phyloP scores from a whole-genome alignment of 208 protist genomes.

The Crithidia fasciculata region DNA sequence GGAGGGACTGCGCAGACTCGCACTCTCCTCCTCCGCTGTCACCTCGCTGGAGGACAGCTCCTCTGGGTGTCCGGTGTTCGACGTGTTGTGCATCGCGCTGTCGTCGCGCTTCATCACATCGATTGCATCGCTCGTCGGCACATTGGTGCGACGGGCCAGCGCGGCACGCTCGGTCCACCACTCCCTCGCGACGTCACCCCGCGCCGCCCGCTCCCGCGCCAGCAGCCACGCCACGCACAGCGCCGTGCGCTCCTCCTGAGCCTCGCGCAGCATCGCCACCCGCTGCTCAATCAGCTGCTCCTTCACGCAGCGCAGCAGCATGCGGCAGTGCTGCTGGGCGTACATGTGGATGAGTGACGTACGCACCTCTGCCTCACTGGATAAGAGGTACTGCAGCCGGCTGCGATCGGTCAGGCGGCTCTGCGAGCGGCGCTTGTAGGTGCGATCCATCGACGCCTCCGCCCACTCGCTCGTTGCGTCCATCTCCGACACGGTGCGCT shows the following conservation, averaged over 20 bases:
- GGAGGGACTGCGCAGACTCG: slow-evolving; percentile 7
- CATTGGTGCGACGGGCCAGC: slow-evolving; percentile 9
- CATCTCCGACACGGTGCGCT: slow-evolving; percentile 45
- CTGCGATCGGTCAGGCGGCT: slow-evolving; percentile 19
- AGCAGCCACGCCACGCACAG: slow-evolving; percentile 27
- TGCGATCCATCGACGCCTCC: slow-evolving; percentile 41
- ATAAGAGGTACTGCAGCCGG: slow-evolving; percentile 42
- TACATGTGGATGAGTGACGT: slow-evolving; percentile 31
- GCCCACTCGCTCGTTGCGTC: slow-evolving; percentile 59
- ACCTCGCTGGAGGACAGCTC: slow-evolving; percentile 27
- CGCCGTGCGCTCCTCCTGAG: slow-evolving; percentile 35
- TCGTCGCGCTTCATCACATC: slow-evolving; percentile 21
- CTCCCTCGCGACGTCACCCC: slow-evolving; percentile 15
- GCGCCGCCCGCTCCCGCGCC: slow-evolving; percentile 15
- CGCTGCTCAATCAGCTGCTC: slow-evolving; percentile 51
- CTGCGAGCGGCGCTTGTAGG: slow-evolving; percentile 8
- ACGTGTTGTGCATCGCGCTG: slow-evolving; percentile 19
- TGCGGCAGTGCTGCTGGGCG: slow-evolving; percentile 16
- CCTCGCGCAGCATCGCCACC: slow-evolving; percentile 35
- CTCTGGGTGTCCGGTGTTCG: slow-evolving; percentile 16
- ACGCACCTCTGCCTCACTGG: slow-evolving; percentile 49
- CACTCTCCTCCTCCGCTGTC: slow-evolving; percentile 18
- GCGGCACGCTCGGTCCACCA: slow-evolving; percentile 19
- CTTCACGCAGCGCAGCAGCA: slow-evolving; percentile 31
- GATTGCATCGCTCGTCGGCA: not conserved